Base-by-base conservation (phyloP, 768 basidiomycete species). In the Lactifluus subvellereus region DNA sequence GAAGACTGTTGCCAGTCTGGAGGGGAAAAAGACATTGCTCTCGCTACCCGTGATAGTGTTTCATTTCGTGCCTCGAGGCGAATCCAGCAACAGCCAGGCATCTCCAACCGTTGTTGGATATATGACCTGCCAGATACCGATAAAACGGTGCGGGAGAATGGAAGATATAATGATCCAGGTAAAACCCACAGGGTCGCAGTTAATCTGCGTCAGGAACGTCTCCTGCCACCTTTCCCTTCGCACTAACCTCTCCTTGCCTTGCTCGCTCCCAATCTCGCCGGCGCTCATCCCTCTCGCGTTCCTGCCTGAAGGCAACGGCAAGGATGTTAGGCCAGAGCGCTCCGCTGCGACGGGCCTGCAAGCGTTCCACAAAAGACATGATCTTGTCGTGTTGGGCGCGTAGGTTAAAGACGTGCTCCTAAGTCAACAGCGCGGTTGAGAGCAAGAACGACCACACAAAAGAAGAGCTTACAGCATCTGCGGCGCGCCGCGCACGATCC, bases 361-460 rank as follows among this genome's bases (percentile, higher is more conserved):
- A 38, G 32, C 66, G 61, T 27, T 64, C 70, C 54, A 66, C 69
- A 32, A 69, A 71, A 11, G 64, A 20, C 38, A 57, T 54, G 47
- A 71, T 69, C 54, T 71, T 69, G 55, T 68, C 69, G 53, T 70
- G 67, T 38, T 70, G 70, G 14, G 69, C 64, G 20, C 69, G 71
- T 30, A 71, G 48, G 59, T 71, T 66, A 52, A 71, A 71, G 37
- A 69, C 66, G 27, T 61, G 62, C 45, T 64, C 65, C 71, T 71
- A 53, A 9, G 52, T 40, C 35, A n/a, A 51, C 37, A 50, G 18
- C 30, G 43, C 38, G 38, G 42, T 38, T 45, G 47, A 38, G 48
- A 55, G 33, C n/a, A 54, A 51, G 51, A 42, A 16, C 27, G 22
- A 10, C 3, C 43, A 54, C 40, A 48, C 27, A 45, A 18, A 53